Evolutionary conservation across 2,329 filamentous ascomycete genomes (phyloP).

Genomic region (Cryphonectria carpinicola): DNA sequence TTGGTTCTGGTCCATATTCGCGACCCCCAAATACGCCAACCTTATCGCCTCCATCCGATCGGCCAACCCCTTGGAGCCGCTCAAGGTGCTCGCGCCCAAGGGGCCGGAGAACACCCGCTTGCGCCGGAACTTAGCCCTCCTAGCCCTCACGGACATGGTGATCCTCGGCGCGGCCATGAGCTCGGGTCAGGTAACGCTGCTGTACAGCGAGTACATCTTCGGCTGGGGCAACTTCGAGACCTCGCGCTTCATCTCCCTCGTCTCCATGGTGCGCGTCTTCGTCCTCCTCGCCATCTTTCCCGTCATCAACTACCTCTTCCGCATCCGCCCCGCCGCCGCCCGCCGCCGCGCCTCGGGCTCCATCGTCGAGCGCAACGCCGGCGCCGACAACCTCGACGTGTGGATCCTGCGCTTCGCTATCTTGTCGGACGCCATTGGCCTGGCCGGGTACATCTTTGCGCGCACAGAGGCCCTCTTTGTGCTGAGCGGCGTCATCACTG

Average conservation of each 20-base stretch:
- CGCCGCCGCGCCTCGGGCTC: constrained; percentile 44
- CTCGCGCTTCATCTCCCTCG: constrained; percentile 78
- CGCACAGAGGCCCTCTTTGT: constrained; percentile 68
- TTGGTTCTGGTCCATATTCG: constrained; percentile 18
- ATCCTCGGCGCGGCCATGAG: constrained; percentile 84
- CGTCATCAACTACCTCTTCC: constrained; percentile 74
- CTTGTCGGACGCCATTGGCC: constrained; percentile 75
- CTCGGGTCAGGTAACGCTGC: constrained; percentile 76
- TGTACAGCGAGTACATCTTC: constrained; percentile 83
- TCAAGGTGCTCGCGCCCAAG: constrained; percentile 77
- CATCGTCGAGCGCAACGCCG: constrained; percentile 57
- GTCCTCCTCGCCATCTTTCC: constrained; percentile 78
- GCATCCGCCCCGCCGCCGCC: constrained; percentile 55
- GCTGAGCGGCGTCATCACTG: constrained; percentile 70
- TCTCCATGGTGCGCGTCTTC: constrained; percentile 76
- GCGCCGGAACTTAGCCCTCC: constrained; percentile 78
- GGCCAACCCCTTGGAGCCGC: constrained; percentile 73
- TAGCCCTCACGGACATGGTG: constrained; percentile 80
- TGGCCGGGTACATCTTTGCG: constrained; percentile 73
- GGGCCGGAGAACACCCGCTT: constrained; percentile 66
- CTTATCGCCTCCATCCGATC: constrained; percentile 44
- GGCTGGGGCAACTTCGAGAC: constrained; percentile 82
- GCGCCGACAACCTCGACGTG: constrained; percentile 79
- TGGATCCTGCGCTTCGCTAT: constrained; percentile 75
- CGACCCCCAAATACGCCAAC: constrained; percentile 32